These are phyloP conservation scores for Aspergillus amoenus DNA, from an alignment of 2,329 filamentous ascomycete genomes.

Conservation along the genomic window DNA sequence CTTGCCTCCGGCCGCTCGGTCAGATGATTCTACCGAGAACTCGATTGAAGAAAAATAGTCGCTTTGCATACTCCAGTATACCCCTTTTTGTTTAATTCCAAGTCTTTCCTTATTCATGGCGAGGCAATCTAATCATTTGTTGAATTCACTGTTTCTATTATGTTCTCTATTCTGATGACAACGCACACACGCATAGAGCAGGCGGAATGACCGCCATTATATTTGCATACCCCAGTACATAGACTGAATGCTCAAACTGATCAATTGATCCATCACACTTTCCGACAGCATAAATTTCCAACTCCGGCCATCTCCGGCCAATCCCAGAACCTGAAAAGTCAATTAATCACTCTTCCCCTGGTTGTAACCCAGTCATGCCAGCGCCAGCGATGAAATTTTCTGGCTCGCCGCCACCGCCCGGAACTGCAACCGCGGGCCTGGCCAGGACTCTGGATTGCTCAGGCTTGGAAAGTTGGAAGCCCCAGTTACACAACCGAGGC, in stretches of 20 bases:
- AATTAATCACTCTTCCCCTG: no score
- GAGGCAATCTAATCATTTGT: constrained; percentile 2
- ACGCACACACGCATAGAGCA: neutral
- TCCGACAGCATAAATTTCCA: neutral
- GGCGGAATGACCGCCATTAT: constrained; percentile 1
- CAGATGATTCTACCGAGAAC: constrained; percentile 23
- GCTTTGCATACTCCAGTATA: constrained; percentile 4
- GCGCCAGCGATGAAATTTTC: no score
- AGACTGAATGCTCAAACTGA: constrained; percentile 1
- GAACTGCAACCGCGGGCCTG: no score
- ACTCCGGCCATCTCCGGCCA: neutral
- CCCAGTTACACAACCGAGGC: no score
- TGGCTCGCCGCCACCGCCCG: no score
- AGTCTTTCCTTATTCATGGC: neutral
- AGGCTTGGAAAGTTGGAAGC: no score
- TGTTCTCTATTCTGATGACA: neutral
- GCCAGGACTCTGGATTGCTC: no score
- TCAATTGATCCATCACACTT: neutral
- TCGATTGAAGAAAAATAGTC: constrained; percentile 22
- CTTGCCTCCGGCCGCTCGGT: constrained; percentile 35
- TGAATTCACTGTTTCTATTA: constrained; percentile 5
- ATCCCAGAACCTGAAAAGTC: neutral
- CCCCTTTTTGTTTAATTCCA: constrained; percentile 4
- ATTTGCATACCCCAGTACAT: constrained; percentile 9
- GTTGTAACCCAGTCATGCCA: no score